A percentile compares a stretch with the other conserved stretches of the same genome.
Conservation (phyloP, 2,329 filamentous ascomycete genomes). For the Trichoderma hamatum region DNA sequence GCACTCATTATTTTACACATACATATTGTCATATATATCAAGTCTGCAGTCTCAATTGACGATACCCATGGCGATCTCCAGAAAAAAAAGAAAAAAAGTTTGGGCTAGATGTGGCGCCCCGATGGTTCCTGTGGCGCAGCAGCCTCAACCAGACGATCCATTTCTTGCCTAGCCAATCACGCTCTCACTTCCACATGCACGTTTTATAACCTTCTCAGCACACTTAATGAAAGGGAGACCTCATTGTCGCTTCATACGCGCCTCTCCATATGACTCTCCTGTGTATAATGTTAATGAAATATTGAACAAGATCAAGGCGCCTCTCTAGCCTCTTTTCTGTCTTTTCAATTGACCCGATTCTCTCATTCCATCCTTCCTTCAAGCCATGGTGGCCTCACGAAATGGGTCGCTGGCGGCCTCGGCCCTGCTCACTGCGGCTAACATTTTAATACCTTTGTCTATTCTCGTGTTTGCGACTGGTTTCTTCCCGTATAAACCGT, state of each 20-base stretch:
- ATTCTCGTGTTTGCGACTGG: slow-evolving; percentile 80
- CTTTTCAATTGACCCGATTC: neutral
- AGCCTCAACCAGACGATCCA: neutral
- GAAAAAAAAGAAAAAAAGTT: slow-evolving; percentile 7
- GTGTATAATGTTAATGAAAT: neutral
- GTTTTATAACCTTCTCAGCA: neutral
- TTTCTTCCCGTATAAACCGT: slow-evolving; percentile 97
- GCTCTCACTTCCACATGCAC: slow-evolving; percentile 7
- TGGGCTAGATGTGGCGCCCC: neutral
- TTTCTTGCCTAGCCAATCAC: slow-evolving; percentile 18
- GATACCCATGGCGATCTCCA: slow-evolving; percentile 27
- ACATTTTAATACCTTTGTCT: slow-evolving; percentile 75
- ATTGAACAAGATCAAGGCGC: neutral
- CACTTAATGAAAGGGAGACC: neutral
- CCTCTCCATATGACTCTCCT: slow-evolving; percentile 10
- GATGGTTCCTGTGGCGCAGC: slow-evolving; percentile 28
- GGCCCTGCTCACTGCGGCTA: slow-evolving; percentile 65
- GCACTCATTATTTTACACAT: slow-evolving; percentile 16
- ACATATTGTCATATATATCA: slow-evolving; percentile 19
- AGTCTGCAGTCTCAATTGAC: slow-evolving; percentile 28
- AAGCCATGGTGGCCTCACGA: slow-evolving; percentile 34
- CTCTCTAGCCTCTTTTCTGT: neutral
- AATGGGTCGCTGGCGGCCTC: slow-evolving; percentile 37
- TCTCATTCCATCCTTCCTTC: neutral
- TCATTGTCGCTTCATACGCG: neutral